Conservation (phyloP, 2,329 filamentous ascomycete species). For the Juglanconis oblonga region DNA sequence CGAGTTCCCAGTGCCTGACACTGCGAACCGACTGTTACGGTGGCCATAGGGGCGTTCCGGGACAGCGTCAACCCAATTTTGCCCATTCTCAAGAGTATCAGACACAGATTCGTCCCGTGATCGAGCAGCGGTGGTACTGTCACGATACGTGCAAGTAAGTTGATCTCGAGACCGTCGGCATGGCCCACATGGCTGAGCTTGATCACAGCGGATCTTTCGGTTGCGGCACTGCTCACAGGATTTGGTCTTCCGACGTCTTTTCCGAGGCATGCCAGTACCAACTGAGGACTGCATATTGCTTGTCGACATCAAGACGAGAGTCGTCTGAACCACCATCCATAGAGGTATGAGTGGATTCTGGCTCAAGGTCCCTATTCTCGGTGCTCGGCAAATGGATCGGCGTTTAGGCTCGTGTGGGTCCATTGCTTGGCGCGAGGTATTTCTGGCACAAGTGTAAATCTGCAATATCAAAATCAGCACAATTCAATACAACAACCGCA, state of each 20-base stretch:
- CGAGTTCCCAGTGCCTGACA: neutral
- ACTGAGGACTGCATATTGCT: neutral
- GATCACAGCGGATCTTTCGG: slow-evolving; percentile 9
- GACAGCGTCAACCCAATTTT: neutral
- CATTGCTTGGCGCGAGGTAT: too few species aligned
- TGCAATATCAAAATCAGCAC: too few species aligned
- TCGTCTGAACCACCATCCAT: too few species aligned
- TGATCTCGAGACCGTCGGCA: neutral
- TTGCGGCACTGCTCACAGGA: slow-evolving; percentile 7
- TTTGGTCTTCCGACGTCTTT: neutral
- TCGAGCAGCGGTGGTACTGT: neutral
- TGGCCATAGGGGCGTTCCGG: neutral
- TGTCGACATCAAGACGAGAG: too few species aligned
- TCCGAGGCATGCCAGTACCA: neutral
- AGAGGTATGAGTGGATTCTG: neutral
- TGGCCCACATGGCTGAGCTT: slow-evolving; percentile 1
- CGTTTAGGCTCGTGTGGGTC: neutral
- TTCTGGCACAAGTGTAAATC: too few species aligned
- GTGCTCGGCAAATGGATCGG: neutral
- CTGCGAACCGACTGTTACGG: neutral
- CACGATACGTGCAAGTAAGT: neutral
- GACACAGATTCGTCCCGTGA: neutral
- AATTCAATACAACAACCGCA: too few species aligned
- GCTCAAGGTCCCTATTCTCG: neutral
- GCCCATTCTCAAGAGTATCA: neutral